A percentile compares a stretch with the other conserved stretches of the same genome.
phyloP scores from a whole-genome alignment of 2,329 filamentous ascomycete genomes.

The Colletotrichum aenigma region DNA sequence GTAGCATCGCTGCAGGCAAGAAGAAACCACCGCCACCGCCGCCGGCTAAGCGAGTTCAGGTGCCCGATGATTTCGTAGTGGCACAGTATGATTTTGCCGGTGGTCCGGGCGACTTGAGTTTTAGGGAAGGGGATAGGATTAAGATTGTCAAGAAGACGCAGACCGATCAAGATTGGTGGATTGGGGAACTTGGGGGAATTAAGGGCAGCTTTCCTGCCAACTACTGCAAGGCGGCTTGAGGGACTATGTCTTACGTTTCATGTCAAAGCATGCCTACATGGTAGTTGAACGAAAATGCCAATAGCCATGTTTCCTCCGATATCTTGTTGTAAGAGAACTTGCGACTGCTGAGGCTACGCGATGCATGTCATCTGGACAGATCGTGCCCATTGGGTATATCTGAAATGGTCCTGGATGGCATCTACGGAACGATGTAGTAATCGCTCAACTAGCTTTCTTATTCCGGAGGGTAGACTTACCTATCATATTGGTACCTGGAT shows the following conservation, averaged over 20 bases:
- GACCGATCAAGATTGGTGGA: constrained; percentile 87
- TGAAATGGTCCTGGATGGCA: not conserved
- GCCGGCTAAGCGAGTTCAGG: constrained; percentile 61
- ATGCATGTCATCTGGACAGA: not conserved
- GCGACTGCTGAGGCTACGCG: too few relatives aligned
- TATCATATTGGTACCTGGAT: not conserved
- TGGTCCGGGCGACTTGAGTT: constrained; percentile 75
- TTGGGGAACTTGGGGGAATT: constrained; percentile 73
- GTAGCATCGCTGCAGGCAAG: constrained; percentile 43
- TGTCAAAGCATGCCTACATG: not conserved
- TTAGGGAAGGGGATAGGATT: constrained; percentile 79
- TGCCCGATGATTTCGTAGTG: constrained; percentile 62
- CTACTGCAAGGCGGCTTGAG: constrained; percentile 63
- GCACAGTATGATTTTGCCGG: constrained; percentile 79
- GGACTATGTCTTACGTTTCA: not conserved
- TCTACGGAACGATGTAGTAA: not conserved
- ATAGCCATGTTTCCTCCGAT: not conserved
- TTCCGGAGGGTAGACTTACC: not conserved
- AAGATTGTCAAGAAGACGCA: constrained; percentile 78
- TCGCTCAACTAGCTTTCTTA: not conserved
- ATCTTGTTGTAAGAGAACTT: not conserved
- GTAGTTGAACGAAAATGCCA: not conserved
- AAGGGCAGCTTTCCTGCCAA: constrained; percentile 83
- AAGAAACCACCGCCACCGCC: constrained; percentile 82
- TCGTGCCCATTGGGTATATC: not conserved